Conservation (phyloP, 768 basidiomycete species). For the Pholiota microspora region DNA sequence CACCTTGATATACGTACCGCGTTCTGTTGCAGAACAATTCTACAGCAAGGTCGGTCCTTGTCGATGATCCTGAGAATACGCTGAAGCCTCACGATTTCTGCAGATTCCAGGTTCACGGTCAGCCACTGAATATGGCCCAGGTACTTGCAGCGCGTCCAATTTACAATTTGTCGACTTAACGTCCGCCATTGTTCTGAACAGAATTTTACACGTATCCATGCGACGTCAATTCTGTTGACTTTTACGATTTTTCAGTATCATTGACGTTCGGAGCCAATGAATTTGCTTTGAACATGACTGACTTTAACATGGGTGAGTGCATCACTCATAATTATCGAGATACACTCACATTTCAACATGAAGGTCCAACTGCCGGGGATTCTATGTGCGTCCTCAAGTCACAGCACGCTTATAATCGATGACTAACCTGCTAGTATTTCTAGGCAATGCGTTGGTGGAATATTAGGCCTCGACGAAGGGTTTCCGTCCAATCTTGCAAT, state of each 20-base stretch:
- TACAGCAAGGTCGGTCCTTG: slow-evolving; percentile 38
- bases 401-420: neutral
- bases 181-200: slow-evolving; percentile 10
- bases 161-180: no score
- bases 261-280: slow-evolving; percentile 42
- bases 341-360: neutral
- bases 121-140: slow-evolving; percentile 41
- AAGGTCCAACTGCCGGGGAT: slow-evolving; percentile 20
- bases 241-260: no score
- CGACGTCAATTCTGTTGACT: slow-evolving; percentile 25
- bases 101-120: slow-evolving; percentile 50
- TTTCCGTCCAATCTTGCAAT: slow-evolving; percentile 56
- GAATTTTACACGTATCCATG: slow-evolving; percentile 62
- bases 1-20: slow-evolving; percentile 59
- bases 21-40: slow-evolving; percentile 37
- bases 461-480: slow-evolving; percentile 43
- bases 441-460: slow-evolving; percentile 55
- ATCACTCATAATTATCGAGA: neutral
- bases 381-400: slow-evolving; percentile 21
- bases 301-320: slow-evolving; percentile 54
- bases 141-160: slow-evolving; percentile 23
- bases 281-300: slow-evolving; percentile 41
- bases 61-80: neutral
- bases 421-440: neutral
- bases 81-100: neutral